Evolutionary conservation across 129 eudicot species (phyloP).

Genomic region (Helianthus tuberosus): DNA sequence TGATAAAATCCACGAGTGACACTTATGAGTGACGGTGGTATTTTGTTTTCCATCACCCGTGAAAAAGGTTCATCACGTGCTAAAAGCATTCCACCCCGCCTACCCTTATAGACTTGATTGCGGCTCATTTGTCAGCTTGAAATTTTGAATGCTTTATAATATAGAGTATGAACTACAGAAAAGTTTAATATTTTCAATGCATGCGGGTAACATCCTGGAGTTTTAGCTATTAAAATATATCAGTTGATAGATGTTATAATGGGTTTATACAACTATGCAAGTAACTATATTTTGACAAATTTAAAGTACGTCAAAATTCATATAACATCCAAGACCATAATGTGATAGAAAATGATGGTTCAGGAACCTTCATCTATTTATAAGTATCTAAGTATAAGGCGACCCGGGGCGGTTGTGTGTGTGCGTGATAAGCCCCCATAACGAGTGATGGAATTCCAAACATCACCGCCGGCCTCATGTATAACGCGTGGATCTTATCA

Average conservation of each 20-base stretch:
- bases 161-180: neutral
- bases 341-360: neutral
- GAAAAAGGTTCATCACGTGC: too few species aligned
- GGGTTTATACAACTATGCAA: slow-evolving; percentile 2
- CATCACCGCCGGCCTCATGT: too few species aligned
- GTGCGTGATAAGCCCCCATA: too few species aligned
- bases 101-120: too few species aligned
- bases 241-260: neutral
- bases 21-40: too few species aligned
- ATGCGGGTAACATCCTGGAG: too few species aligned
- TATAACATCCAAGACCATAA: neutral
- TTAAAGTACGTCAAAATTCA: neutral
- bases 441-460: too few species aligned
- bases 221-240: neutral
- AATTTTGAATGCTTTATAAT: neutral
- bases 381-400: neutral
- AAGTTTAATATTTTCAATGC: neutral
- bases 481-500: too few species aligned
- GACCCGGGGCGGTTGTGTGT: too few species aligned
- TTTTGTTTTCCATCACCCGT: too few species aligned
- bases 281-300: neutral
- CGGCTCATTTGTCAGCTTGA: neutral
- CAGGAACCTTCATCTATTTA: neutral
- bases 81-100: too few species aligned
- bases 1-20: too few species aligned